phyloP scores from a whole-genome alignment of 192 early-diverging fungal genomes.

The Linnemannia zychae region DNA sequence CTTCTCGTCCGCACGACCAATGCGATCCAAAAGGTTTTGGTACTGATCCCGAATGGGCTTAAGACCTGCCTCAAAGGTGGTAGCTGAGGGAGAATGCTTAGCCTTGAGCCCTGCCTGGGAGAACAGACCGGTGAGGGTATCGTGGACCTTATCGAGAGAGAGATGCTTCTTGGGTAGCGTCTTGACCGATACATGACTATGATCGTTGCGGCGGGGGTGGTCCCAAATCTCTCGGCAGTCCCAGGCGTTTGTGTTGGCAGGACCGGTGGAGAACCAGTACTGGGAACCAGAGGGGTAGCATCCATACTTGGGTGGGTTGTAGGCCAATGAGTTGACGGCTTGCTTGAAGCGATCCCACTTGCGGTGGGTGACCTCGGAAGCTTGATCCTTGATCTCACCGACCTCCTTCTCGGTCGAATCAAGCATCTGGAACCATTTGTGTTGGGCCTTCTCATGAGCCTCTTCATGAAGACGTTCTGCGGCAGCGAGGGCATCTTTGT shows the following conservation, averaged over 20 bases:
- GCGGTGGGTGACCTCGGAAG: conserved; percentile 24
- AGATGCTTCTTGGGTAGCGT: conserved; percentile 44
- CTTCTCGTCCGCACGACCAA: conserved; percentile 23
- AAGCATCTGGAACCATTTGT: conserved; percentile 44
- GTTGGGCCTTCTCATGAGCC: conserved; percentile 46
- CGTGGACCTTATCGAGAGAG: conserved; percentile 31
- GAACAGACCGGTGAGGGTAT: conserved; percentile 21
- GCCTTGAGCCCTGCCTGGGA: conserved; percentile 31
- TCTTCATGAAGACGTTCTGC: conserved; percentile 47
- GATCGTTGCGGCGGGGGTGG: conserved; percentile 30
- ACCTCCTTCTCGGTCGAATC: conserved; percentile 53
- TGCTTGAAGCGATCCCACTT: conserved; percentile 54
- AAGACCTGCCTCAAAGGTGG: conserved; percentile 30
- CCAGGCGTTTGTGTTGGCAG: conserved; percentile 10
- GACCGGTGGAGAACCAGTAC: conserved; percentile 49
- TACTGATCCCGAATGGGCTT: conserved; percentile 40
- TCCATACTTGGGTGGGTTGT: conserved; percentile 51
- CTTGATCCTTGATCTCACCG: conserved; percentile 32
- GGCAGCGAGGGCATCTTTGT: conserved; percentile 31
- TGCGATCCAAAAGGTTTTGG: conserved; percentile 8
- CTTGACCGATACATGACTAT: conserved; percentile 34
- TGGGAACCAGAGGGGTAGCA: conserved; percentile 38
- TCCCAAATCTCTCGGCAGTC: conserved; percentile 56
- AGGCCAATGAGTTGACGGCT: conserved; percentile 43
- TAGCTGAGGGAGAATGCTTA: conserved; percentile 25